Evolutionary conservation across 805 yeast species (phyloP), one percentile per base, ranked within the genome.

Genomic region (Sugiyamaella marilandica): DNA sequence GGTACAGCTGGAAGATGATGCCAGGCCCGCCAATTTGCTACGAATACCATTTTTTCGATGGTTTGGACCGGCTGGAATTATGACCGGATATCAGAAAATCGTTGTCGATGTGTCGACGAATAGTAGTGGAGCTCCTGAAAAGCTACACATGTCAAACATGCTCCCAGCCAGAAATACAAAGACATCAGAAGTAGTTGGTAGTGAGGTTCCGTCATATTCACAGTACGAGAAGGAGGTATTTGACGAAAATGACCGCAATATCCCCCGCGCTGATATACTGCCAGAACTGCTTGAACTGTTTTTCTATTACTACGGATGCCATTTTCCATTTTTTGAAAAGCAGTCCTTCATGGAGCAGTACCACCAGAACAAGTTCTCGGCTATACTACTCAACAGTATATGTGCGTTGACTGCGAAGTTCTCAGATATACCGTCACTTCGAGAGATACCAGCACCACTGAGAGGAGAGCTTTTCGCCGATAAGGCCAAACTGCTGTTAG

Each of bases 381-480:
- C 49, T 14, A 41, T 49, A 2, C 21, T 49, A 4, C 26, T 49
- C 16, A 49, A 49, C 33, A 36, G 47, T 21, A 49, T 49, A 24
- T 49, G 51, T 19, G 35, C 39, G 4, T 10, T 49, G 45, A 19
- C 49, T 13, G 51, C 51, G n/a, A 49, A 49, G 37, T 49, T 49
- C 19, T 45, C 51, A 2, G 36, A 41, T 16, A 35, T 32, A 10
- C 18, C 18, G 3, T 21, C 26, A 2, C 41, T 49, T 5, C 24
- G n/a, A 24, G 46, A 36, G 24, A 41, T 49, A 2, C 51, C 47
- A 9, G 21, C 39, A n/a, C 14, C 43, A 11, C 31, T 18, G 4
- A 7, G 51, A 41, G 51, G 51, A 19, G 51, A 49, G 34, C 26
- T 41, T 8, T 49, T 37, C 24, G 51, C 51, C 31, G 51, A 49